Evolutionary conservation across 1,284 basidiomycete genomes (phyloP).

Genomic region (Gymnopus androsaceus): DNA sequence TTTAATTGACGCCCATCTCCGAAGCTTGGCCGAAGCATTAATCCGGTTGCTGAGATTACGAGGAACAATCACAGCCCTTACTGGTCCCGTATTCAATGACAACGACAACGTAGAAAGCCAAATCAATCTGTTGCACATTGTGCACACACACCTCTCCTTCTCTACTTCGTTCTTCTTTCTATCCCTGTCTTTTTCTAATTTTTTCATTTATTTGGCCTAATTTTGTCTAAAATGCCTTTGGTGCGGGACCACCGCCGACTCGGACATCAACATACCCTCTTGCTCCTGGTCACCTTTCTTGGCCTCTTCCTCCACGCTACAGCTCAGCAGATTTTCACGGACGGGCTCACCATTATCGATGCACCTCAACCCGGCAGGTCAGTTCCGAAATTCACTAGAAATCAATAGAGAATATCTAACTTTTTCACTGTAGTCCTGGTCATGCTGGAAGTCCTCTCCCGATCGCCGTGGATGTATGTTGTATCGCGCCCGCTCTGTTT

Average conservation of each 20-base stretch:
- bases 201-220: background rate
- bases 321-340: slow-evolving; percentile 46
- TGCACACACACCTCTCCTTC: no score
- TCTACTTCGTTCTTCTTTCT: background rate
- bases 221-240: slow-evolving; percentile 8
- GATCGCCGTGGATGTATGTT: slow-evolving; percentile 47
- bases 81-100: no score
- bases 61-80: no score
- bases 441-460: slow-evolving; percentile 33
- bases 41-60: no score
- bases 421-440: slow-evolving; percentile 20
- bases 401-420: background rate
- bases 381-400: slow-evolving; percentile 16
- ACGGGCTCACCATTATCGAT: slow-evolving; percentile 52
- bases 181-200: background rate
- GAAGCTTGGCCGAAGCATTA: no score
- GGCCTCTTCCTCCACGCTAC: slow-evolving; percentile 20
- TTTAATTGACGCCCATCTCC: no score
- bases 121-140: background rate
- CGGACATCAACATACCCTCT: slow-evolving; percentile 1
- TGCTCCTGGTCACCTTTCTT: slow-evolving; percentile 10
- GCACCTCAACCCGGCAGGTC: slow-evolving; percentile 46
- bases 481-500: background rate
- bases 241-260: slow-evolving; percentile 9
- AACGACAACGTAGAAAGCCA: no score